Percentiles rank a stretch among this genome's conserved stretches.
These are phyloP conservation scores for Chrysochromulina parva DNA, from an alignment of 78 protist species.

Conservation along the genomic window DNA sequence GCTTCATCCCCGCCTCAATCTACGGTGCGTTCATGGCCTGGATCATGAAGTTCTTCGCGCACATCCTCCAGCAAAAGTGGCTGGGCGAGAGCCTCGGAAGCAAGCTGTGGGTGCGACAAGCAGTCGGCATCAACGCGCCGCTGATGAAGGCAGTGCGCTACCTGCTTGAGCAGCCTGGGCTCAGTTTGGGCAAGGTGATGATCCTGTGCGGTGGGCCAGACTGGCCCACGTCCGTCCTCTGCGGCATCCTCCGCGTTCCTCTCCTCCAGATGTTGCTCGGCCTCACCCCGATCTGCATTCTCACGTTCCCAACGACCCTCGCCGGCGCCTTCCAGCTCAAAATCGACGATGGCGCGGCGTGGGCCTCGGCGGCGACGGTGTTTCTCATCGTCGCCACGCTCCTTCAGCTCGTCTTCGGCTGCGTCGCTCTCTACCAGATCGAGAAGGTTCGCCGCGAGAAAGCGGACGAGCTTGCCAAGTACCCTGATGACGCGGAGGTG, in stretches of 20 bases:
- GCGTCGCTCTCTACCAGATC: no score
- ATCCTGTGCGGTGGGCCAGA: conserved; percentile 27
- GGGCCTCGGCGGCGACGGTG: neutral
- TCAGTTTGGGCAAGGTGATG: neutral
- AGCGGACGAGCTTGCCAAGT: no score
- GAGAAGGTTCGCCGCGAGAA: no score
- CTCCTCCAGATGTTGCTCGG: neutral
- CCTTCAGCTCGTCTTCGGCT: no score
- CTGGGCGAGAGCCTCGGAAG: neutral
- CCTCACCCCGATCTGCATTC: neutral
- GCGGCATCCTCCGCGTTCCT: neutral
- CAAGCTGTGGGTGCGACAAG: neutral
- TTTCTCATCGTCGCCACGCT: no score
- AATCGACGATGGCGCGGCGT: neutral
- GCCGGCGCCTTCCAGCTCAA: conserved; percentile 6
- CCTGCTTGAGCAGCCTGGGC: neutral
- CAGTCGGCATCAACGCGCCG: neutral
- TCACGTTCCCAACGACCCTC: neutral
- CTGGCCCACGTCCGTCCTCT: conserved; percentile 6
- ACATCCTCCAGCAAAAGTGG: neutral
- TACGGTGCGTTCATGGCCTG: no score
- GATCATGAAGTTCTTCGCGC: no score
- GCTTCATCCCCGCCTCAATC: no score
- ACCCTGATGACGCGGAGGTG: no score
- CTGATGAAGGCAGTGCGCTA: neutral